phyloP scores from a whole-genome alignment of 495 filamentous ascomycete species.

The Sporormia fimetaria region DNA sequence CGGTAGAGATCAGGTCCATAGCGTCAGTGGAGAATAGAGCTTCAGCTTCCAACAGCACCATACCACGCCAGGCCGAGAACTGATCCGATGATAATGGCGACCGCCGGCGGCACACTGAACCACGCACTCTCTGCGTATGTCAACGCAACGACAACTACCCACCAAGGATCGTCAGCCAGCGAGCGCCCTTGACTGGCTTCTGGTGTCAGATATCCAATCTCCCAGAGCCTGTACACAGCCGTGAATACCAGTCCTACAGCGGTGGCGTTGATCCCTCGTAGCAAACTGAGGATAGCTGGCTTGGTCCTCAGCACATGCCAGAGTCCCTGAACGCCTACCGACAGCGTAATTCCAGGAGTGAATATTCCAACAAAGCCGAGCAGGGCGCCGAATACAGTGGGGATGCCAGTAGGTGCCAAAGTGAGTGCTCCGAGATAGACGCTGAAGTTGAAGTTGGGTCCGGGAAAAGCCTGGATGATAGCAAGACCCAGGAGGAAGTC shows the following conservation, averaged over 20 bases:
- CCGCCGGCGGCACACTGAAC: conserved; percentile 48
- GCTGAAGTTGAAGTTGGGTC: conserved; percentile 83
- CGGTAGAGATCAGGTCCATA: not conserved
- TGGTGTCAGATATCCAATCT: conserved; percentile 59
- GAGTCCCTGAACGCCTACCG: conserved; percentile 56
- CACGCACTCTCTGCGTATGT: conserved; percentile 53
- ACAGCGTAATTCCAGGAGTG: conserved; percentile 52
- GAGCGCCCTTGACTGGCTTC: conserved; percentile 39
- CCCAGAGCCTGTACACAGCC: conserved; percentile 74
- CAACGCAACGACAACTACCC: conserved; percentile 53
- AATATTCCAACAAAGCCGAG: conserved; percentile 65
- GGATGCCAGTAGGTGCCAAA: conserved; percentile 30
- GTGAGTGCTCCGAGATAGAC: conserved; percentile 64
- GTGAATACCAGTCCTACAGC: conserved; percentile 75
- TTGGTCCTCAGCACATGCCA: conserved; percentile 51
- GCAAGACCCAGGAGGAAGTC: conserved; percentile 78
- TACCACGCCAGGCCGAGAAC: conserved; percentile 55
- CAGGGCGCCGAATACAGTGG: conserved; percentile 46
- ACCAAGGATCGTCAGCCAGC: conserved; percentile 60
- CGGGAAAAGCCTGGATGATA: conserved; percentile 72
- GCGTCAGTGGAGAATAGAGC: not conserved
- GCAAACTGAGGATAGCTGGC: conserved; percentile 43
- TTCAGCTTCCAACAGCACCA: conserved; percentile 39
- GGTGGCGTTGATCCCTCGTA: conserved; percentile 63
- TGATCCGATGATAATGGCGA: conserved; percentile 57